A percentile compares a stretch with the other conserved stretches of the same genome.
These are phyloP conservation scores for Mortierella sp. DNA, from an alignment of 371 early-diverging fungal genomes.

Conservation along the genomic window DNA sequence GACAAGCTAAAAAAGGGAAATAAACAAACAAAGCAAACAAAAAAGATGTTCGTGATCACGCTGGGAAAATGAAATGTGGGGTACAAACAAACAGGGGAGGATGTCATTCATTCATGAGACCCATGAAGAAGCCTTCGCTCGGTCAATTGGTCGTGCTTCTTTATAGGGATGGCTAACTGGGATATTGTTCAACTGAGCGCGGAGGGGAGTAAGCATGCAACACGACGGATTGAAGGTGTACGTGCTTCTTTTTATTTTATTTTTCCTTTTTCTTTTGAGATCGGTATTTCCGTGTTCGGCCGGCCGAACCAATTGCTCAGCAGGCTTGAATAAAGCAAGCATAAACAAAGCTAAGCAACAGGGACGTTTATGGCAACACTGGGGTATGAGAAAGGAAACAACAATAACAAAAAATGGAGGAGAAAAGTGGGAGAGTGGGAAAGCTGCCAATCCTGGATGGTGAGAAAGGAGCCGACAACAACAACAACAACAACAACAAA, in stretches of 20 bases:
- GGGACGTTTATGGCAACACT: neutral
- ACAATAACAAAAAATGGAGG: neutral
- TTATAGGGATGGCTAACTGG: neutral
- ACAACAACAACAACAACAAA: neutral
- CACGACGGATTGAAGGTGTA: neutral
- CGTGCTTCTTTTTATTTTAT: neutral
- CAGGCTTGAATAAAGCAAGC: no score
- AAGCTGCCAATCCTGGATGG: neutral
- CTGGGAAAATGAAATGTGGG: neutral
- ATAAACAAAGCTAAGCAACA: neutral
- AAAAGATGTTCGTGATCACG: neutral
- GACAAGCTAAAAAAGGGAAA: conserved; percentile 1
- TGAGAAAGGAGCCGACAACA: neutral
- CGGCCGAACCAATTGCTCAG: neutral
- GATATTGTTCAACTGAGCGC: neutral
- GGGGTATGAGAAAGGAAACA: neutral
- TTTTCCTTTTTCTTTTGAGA: neutral
- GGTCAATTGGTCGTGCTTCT: neutral
- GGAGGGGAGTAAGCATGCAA: neutral
- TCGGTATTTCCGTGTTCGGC: conserved; percentile 11
- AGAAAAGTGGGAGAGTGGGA: neutral
- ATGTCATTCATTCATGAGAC: neutral
- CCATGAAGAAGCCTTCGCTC: neutral
- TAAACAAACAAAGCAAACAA: neutral
- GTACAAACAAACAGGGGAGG: neutral